A percentile compares a stretch with the other conserved stretches of the same genome.
Conservation (phyloP, 2,329 filamentous ascomycete species). For the Penicillium sp. region DNA sequence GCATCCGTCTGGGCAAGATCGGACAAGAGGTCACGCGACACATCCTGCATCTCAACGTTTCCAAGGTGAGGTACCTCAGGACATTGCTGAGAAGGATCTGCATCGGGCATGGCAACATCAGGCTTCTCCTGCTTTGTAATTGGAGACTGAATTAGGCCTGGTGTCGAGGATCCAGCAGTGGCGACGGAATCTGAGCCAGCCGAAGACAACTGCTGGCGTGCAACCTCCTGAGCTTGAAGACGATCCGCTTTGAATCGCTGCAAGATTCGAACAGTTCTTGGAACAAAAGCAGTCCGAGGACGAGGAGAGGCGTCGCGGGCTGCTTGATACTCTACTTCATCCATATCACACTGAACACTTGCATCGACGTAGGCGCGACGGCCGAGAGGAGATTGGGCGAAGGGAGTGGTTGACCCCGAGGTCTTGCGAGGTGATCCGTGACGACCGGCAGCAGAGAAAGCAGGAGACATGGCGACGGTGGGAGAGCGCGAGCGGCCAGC, state of each 20-base stretch:
- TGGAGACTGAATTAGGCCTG: conserved; percentile 13
- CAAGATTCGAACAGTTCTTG: conserved; percentile 46
- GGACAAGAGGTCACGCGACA: background rate
- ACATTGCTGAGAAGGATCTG: background rate
- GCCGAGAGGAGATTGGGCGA: conserved; percentile 27
- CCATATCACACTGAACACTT: conserved; percentile 47
- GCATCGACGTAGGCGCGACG: conserved; percentile 45
- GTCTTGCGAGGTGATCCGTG: conserved; percentile 34
- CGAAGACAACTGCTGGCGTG: conserved; percentile 24
- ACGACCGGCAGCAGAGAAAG: conserved; percentile 26
- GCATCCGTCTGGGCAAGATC: conserved; percentile 7
- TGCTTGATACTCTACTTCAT: conserved; percentile 38
- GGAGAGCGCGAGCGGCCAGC: conserved; percentile 40
- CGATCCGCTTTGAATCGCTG: conserved; percentile 47
- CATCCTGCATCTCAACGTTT: conserved; percentile 54
- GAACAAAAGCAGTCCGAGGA: conserved; percentile 38
- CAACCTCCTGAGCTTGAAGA: conserved; percentile 35
- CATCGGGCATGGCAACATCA: conserved; percentile 9
- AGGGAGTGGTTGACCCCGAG: conserved; percentile 34
- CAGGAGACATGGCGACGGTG: conserved; percentile 31
- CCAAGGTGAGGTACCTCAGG: conserved; percentile 19
- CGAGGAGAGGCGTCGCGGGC: conserved; percentile 17
- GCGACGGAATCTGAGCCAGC: conserved; percentile 19
- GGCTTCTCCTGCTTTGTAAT: conserved; percentile 3
- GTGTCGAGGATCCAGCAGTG: conserved; percentile 19